Evolutionary conservation across 2,329 filamentous ascomycete species (phyloP), one percentile per base, ranked within the genome.

Genomic region (Sporothrix variecibatus): DNA sequence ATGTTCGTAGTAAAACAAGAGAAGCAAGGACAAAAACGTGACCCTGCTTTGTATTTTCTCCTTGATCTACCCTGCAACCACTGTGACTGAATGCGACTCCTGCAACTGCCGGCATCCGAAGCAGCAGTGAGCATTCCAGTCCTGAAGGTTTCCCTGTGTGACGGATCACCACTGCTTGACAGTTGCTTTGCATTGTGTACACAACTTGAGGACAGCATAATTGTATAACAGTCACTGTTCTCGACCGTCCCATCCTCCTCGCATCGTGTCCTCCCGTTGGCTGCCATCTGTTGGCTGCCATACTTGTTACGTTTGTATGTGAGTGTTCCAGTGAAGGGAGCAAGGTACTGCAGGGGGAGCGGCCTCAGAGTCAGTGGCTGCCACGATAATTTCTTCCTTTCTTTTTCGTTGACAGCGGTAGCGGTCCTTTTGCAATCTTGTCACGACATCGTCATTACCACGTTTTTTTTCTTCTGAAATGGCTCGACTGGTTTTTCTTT

Each of bases 21-120:
- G 38, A 65, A 65, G 38, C 60, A 65, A 65, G 34, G 62, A 43
- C 62, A 60, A 65, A 43, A 46, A 65, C 62, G 62, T 65, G 62
- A n/a, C 12, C 12, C 38, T 15, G 7, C 20, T 26, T 53, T 15
- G 15, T 49, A 17, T 49, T 5, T 23, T 56, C 26, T 20, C 60
- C 38, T 8, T 43, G 38, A 46, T 65, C 62, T 26, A n/a, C 38
- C 62, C 62, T 65, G 60, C 60, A 65, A 64, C 58, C 12, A 15
- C 26, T 9, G 28, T 49, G 43, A 49, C 6, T 43, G 40, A 43
- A 43, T 51, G 7, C 20, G 23, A n/a, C 51, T 26, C n/a, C n/a
- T 23, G 43, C 43, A 56, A 56, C 62, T 67, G 43, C 23, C 31
- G 60, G 34, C 20, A 40, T 7, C 34, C 17, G 20, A 43, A 38